These are phyloP conservation scores for Phycomyces blakesleeanus DNA, from an alignment of 192 early-diverging fungal genomes.

Conservation along the genomic window DNA sequence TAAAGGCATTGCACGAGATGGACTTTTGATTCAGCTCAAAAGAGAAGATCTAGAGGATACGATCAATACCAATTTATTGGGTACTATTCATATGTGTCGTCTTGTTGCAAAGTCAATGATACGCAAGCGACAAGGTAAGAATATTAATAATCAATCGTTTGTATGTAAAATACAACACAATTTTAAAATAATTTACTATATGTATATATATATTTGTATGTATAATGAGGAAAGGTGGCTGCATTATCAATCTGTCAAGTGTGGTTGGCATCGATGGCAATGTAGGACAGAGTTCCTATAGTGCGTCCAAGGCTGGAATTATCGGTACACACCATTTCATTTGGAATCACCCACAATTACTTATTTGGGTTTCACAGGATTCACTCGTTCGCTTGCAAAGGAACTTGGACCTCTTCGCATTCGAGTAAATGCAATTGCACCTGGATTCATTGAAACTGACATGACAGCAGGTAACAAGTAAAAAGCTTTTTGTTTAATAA, in stretches of 20 bases:
- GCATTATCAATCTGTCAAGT: slow-evolving; percentile 85
- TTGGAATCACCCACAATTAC: background rate
- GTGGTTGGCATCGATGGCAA: slow-evolving; percentile 75
- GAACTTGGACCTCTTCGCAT: slow-evolving; percentile 71
- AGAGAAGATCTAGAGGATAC: slow-evolving; percentile 46
- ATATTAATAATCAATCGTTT: too few species aligned
- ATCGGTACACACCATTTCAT: slow-evolving; percentile 48
- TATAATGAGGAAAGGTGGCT: slow-evolving; percentile 32
- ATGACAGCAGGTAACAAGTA: slow-evolving; percentile 58
- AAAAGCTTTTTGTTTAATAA: too few species aligned
- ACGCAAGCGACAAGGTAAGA: slow-evolving; percentile 47
- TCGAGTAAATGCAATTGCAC: slow-evolving; percentile 79
- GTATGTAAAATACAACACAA: too few species aligned
- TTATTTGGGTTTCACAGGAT: slow-evolving; percentile 44
- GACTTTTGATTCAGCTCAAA: slow-evolving; percentile 45
- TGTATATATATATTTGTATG: too few species aligned
- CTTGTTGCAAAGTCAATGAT: slow-evolving; percentile 57
- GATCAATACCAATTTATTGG: slow-evolving; percentile 67
- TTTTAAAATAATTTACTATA: too few species aligned
- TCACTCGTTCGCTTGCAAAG: slow-evolving; percentile 78
- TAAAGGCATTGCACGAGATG: slow-evolving; percentile 49
- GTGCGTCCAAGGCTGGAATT: slow-evolving; percentile 82
- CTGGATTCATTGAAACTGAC: slow-evolving; percentile 84
- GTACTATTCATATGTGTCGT: slow-evolving; percentile 61
- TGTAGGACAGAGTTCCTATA: slow-evolving; percentile 69